Evolutionary conservation across 2,329 filamentous ascomycete genomes (phyloP), one percentile per base, ranked within the genome.

Genomic region (Colletotrichum neosansevieriae): DNA sequence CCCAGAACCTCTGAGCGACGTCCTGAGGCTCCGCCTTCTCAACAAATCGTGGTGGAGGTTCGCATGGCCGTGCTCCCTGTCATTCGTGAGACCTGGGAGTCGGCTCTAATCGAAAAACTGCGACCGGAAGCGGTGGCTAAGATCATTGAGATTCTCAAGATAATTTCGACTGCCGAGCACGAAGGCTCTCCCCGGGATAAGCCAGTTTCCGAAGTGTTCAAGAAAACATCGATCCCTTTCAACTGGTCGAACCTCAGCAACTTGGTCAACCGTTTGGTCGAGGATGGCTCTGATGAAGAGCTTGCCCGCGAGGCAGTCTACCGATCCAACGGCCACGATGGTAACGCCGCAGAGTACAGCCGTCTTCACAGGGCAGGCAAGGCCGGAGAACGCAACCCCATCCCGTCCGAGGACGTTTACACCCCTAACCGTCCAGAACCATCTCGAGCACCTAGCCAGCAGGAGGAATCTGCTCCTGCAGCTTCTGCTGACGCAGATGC

Each of bases 31-130:
- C 79, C 81, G 21, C 75, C 83, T 10, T 86, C 89, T 13, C 84
- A 88, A 1, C 95, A 98, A 74, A 92, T 98, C 63, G 83, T 98
- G 13, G 89, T 98, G 6, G 95, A 98, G 77, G 81, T 98, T 47
- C 91, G 96, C 47, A 89, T 92, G 80, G 88, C 90, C 29, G 88
- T 98, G 29, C 81, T 98, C 13, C 93, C 94, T 0, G 88, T 91
- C 51, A 86, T 96, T 45, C 87, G 88, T 64, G 86, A 90, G 53
- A 86, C 98, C 32, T 99, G 96, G 97, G 90, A 93, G 72, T 97
- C 94, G 1, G 84, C 89, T 29, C 88, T 97, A 54, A 88, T 96
- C 17, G 94, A 97, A 73, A 94, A 93, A 74, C 88, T 94, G 1
- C 90, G 92, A 3, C 91, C 90, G 24, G 86, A 89, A 21, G 92